These are phyloP conservation scores for Russula brevipes DNA, from an alignment of 768 basidiomycete species.

Conservation along the genomic window DNA sequence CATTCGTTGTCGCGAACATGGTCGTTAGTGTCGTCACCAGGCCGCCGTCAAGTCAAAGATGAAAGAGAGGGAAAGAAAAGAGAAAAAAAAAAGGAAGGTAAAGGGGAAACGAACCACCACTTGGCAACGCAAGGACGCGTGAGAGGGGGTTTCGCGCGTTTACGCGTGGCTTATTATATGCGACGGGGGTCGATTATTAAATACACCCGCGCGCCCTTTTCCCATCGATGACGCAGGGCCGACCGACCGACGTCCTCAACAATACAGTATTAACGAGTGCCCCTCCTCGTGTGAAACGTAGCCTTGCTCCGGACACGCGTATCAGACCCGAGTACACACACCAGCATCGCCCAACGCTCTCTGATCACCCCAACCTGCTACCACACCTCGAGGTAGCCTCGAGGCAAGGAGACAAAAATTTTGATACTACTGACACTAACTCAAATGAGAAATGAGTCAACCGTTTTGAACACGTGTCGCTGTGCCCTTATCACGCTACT, in stretches of 20 bases:
- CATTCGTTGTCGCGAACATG: conserved; percentile 13
- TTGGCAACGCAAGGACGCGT: conserved; percentile 4
- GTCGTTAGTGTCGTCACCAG: conserved; percentile 14
- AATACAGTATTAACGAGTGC: not conserved
- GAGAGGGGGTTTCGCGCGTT: not conserved
- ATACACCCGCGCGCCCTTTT: not conserved
- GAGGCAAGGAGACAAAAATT: conserved; percentile 5
- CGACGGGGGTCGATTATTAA: not conserved
- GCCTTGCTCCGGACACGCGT: conserved; percentile 15
- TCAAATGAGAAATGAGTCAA: not conserved
- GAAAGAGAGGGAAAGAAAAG: not conserved
- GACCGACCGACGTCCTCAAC: not conserved
- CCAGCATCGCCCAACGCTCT: not conserved
- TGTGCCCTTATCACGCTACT: not conserved
- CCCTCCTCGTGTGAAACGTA: not conserved
- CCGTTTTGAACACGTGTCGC: not conserved
- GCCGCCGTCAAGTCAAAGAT: conserved; percentile 7
- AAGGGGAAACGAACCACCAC: not conserved
- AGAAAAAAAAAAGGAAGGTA: not conserved
- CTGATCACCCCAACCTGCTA: too few relatives aligned
- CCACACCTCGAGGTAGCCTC: conserved; percentile 15
- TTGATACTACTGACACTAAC: not conserved
- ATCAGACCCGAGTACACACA: conserved; percentile 1
- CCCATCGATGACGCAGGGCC: not conserved
- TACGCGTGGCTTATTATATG: conserved; percentile 5